Evolutionary conservation across 2,329 filamentous ascomycete genomes (phyloP).

Genomic region (Lasiodiplodia citricola): DNA sequence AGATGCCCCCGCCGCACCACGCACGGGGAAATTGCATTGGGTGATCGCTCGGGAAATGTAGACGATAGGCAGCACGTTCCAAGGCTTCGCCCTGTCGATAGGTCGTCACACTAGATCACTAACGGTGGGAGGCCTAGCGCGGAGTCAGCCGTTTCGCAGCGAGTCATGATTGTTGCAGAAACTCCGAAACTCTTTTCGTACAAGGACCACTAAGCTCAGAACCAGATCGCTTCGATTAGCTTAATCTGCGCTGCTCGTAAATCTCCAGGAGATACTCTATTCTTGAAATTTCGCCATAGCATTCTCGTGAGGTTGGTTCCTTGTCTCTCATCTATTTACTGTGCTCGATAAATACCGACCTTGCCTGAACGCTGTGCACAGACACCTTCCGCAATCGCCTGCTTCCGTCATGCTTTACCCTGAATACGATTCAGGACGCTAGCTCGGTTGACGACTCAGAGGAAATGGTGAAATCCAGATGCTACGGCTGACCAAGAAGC

Average conservation of each 20-base stretch:
- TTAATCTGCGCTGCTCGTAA: not conserved
- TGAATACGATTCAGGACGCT: not conserved
- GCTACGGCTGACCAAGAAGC: not conserved
- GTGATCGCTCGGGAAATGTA: conserved; percentile 11
- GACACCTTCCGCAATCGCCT: not conserved
- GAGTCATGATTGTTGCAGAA: not conserved
- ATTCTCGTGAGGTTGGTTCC: not conserved
- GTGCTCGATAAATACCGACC: not conserved
- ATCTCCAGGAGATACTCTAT: not conserved
- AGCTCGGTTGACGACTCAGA: not conserved
- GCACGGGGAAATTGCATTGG: not conserved
- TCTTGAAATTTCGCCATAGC: not conserved
- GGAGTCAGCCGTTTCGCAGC: not conserved
- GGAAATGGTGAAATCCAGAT: not conserved
- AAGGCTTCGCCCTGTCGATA: not conserved
- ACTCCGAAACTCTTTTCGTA: not conserved
- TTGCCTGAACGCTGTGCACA: not conserved
- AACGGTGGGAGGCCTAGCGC: not conserved
- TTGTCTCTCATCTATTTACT: no score
- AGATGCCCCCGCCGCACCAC: not conserved
- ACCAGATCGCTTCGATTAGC: not conserved
- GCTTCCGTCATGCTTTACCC: not conserved
- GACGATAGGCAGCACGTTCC: not conserved
- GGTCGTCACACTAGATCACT: not conserved
- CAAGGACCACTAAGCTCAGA: not conserved